Base-by-base conservation (phyloP, 164 flowering plant genomes). In the Pachysandra terminalis region DNA sequence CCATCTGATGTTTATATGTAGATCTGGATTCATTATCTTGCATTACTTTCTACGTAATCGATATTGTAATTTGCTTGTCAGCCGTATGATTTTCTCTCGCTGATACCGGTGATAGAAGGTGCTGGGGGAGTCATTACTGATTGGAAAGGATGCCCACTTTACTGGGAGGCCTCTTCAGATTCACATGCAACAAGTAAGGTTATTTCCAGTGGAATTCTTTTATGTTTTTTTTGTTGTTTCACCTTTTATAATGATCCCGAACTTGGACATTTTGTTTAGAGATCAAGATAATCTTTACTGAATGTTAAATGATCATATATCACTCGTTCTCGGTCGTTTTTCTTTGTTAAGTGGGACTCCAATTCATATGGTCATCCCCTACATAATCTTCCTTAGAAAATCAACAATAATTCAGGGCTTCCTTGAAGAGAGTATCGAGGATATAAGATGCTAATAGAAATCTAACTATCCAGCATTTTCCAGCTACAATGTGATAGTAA, bases 21-120 rank as follows among this genome's bases (percentile, higher is more conserved):
- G 37, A 3, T 32, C 37, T n/a, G n/a, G n/a, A n/a, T n/a, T n/a
- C n/a, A n/a, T 32, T 32, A 7, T 32, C 7, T 32, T 7, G 7
- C 37, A 32, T 3, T 32, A 32, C 37, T 32, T 32, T 32, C 37
- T 23, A 5, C 5, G 57, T 58, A 51, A 71, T 71, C 45, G 3
- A 51, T 12, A 4, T 2, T 26, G 15, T n/a, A 23, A 25, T 37
- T 41, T 65, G 37, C 62, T 68, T 61, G 27, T 61, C 92, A 91
- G 99, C 99, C 99, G 21, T 92, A 95, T 62, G 97, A 95, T 80
- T 84, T 92, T 76, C 93, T 95, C 59, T 78, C 99, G 17, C 83
- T 92, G 62, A 75, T 90, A 73, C 99, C 99, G 13, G 93, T 92
- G 54, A 90, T 95, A 61, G 90, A 90, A 78, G 97, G 99, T 56